Conservation (phyloP, 345 rosid species). For the Eucalyptus cladocalyx region DNA sequence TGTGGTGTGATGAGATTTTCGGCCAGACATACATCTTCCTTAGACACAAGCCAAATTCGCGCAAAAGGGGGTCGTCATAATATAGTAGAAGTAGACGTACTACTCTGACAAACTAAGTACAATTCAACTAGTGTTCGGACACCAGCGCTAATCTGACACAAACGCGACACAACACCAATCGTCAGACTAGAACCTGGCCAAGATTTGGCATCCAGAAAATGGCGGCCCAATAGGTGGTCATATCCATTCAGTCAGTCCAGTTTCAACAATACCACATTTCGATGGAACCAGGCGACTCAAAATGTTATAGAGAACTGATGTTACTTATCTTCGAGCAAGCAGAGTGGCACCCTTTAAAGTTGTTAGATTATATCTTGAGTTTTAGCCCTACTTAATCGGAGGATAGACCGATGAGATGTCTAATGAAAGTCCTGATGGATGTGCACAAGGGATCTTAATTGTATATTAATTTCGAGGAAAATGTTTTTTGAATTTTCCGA, state of each 20-base stretch:
- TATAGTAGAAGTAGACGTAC: not conserved
- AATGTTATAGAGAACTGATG: not conserved
- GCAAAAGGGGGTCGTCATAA: not conserved
- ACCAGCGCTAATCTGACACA: not conserved
- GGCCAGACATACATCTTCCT: not conserved
- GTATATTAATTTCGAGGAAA: rapidly evolving
- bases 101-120: not conserved
- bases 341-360: not conserved
- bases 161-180: not conserved
- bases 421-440: rapidly evolving
- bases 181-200: not conserved
- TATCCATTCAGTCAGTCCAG: not conserved
- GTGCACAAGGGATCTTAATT: no score
- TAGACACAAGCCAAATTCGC: not conserved
- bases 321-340: not conserved
- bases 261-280: not conserved
- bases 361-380: rapidly evolving
- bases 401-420: not conserved
- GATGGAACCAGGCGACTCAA: not conserved
- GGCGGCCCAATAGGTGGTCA: not conserved
- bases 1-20: rapidly evolving
- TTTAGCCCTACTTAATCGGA: rapidly evolving
- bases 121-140: not conserved
- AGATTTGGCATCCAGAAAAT: not conserved
- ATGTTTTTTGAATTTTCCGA: rapidly evolving